Evolutionary conservation across 208 protist genomes (phyloP).

Genomic region (Naegleria gruberi): DNA sequence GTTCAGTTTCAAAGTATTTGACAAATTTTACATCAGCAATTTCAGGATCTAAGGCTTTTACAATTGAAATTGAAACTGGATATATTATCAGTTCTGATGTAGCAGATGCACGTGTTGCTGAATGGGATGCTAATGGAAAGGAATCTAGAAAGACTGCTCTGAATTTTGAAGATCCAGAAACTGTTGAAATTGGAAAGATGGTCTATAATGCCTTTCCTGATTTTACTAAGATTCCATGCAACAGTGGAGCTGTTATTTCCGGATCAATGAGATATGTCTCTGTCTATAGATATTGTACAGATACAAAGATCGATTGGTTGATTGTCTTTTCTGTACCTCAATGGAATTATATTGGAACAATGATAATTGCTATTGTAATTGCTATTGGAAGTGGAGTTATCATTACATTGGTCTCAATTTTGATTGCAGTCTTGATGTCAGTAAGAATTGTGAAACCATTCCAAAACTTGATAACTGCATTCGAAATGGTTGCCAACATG

Average conservation of each 20-base stretch:
- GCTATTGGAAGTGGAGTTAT: background rate
- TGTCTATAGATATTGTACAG: background rate
- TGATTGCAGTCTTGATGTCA: too few relatives aligned
- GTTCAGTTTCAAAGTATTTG: background rate
- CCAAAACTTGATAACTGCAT: too few relatives aligned
- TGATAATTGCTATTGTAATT: background rate
- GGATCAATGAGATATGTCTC: background rate
- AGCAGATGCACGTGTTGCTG: too few relatives aligned
- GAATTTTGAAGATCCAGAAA: too few relatives aligned
- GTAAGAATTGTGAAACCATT: too few relatives aligned
- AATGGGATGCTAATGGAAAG: too few relatives aligned
- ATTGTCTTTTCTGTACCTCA: background rate
- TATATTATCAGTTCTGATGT: background rate
- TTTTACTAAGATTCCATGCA: too few relatives aligned
- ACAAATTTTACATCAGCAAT: background rate
- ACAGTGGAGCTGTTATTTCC: too few relatives aligned
- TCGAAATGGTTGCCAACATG: too few relatives aligned
- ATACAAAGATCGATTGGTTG: background rate
- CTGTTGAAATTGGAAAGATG: too few relatives aligned
- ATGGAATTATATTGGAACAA: background rate
- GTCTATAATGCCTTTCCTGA: too few relatives aligned
- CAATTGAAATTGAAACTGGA: background rate
- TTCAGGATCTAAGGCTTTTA: background rate
- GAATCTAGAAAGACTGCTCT: too few relatives aligned
- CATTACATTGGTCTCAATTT: background rate